Evolutionary conservation across 306 rosid species (phyloP).

Genomic region (Leucaena leucocephala): DNA sequence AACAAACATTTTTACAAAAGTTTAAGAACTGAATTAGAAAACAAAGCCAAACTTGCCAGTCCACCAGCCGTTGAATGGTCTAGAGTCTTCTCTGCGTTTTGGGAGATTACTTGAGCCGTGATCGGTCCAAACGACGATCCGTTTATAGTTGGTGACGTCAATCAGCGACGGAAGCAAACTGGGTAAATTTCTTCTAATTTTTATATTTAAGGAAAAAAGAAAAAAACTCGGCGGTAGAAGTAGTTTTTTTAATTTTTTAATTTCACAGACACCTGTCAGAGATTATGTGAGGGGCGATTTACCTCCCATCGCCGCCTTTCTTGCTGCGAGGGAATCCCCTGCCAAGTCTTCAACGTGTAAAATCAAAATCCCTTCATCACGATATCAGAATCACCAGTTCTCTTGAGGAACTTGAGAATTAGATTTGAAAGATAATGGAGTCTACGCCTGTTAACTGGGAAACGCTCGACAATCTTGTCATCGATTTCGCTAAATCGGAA

Average conservation of each 20-base stretch:
- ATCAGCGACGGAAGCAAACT: background rate
- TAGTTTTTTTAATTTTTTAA: background rate
- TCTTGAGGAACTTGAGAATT: conserved; percentile 27
- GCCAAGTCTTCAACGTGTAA: conserved; percentile 18
- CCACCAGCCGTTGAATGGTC: too few relatives aligned
- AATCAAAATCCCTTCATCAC: conserved; percentile 17
- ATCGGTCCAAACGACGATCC: background rate
- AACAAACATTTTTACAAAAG: too few relatives aligned
- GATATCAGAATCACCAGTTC: conserved; percentile 14
- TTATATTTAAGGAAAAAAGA: background rate
- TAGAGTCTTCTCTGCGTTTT: background rate
- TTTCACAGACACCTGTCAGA: conserved; percentile 39
- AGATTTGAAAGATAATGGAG: conserved; percentile 52
- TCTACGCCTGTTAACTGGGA: conserved; percentile 91
- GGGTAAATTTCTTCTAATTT: background rate
- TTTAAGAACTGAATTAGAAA: too few relatives aligned
- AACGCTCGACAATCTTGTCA: conserved; percentile 75
- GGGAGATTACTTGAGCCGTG: background rate
- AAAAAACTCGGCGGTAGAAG: background rate
- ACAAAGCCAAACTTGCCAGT: too few relatives aligned
- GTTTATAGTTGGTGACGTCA: background rate
- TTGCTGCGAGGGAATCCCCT: background rate
- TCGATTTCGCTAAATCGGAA: conserved; percentile 94
- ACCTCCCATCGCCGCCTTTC: conserved; percentile 61
- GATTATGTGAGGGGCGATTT: conserved; percentile 29